Base-by-base conservation (phyloP, 139 green algal genomes). In the Zygnema circumcarinatum region DNA sequence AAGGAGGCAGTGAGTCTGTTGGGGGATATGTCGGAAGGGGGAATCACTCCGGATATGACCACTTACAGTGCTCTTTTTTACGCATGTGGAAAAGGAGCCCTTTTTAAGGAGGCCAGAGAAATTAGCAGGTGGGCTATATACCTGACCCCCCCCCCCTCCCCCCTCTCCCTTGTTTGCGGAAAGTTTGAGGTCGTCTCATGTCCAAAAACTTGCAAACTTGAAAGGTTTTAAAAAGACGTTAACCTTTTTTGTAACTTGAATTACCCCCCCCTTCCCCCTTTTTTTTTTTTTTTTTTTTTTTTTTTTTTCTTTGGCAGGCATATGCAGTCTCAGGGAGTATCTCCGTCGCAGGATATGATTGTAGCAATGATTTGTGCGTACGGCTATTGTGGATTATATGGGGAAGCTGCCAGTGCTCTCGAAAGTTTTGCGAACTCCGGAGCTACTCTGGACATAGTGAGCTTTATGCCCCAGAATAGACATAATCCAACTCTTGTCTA, bases 1-100 rank as follows among this genome's bases (percentile, higher is more conserved):
- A 47, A 53, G 2, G 85, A 90, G 82, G 85, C 85, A 32, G 83
- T 89, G 0, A n/a, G 41, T 20, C 79, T 90, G 21, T 88, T 90
- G 20, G 2, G 74, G 3, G 79, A 88, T 68, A 90, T 90, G 85
- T 33, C 31, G 79, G 85, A 82, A 31, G 67, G 32, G 11, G 80
- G 85, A 7, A 42, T 86, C 41, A 79, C 75, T 67, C 29, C 82
- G 25, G 80, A 89, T 38, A 67, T 47, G 16, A 40, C 31, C 11
- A 41, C 85, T 0, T 90, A 81, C 3, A 35, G 31, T 29, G 31
- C 38, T 22, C 36, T 89, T 53, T 39, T 89, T 31, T 80, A 39
- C 25, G 84, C 84, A 25, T 89, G 84, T 22, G 84, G 75, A 7
- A 32, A 67, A 0, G 84, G 84, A 7, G 84, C 56, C 29, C 53